These are phyloP conservation scores for Fusarium sarcochroum DNA, from an alignment of 2,329 filamentous ascomycete species.

Conservation along the genomic window DNA sequence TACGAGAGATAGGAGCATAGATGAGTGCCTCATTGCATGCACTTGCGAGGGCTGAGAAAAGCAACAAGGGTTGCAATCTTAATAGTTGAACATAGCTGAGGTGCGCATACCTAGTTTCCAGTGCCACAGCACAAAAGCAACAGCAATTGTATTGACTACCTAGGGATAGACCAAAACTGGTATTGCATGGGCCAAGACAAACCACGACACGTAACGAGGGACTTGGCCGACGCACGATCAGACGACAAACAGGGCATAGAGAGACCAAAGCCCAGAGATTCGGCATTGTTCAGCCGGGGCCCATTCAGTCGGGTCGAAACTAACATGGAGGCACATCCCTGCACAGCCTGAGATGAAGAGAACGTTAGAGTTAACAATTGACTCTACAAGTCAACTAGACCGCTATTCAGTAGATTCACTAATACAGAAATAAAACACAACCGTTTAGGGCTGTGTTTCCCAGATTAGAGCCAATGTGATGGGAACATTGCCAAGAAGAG, in stretches of 20 bases:
- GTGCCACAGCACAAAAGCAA: too few species aligned
- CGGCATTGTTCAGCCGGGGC: constrained; percentile 26
- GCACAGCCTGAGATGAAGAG: constrained; percentile 26
- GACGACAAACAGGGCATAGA: constrained; percentile 15
- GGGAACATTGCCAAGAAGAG: constrained; percentile 28
- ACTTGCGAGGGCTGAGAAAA: background rate
- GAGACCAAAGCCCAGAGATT: constrained; percentile 12
- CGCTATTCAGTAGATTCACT: background rate
- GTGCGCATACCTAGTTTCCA: background rate
- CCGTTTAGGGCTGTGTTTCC: constrained; percentile 32
- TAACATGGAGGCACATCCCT: constrained; percentile 26
- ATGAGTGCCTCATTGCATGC: too few species aligned
- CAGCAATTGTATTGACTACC: too few species aligned
- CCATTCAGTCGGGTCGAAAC: constrained; percentile 33
- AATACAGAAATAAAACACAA: background rate
- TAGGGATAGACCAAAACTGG: background rate
- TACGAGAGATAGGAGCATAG: background rate
- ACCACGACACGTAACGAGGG: constrained; percentile 13
- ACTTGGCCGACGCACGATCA: constrained; percentile 21
- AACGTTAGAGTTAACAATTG: background rate
- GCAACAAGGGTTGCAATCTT: constrained; percentile 20
- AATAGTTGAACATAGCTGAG: background rate
- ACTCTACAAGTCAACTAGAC: background rate
- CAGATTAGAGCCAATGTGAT: constrained; percentile 30
- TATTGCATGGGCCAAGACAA: constrained; percentile 37